phyloP scores from a whole-genome alignment of 225 moss, liverwort and hornwort genomes.

The Bryum argenteum region DNA sequence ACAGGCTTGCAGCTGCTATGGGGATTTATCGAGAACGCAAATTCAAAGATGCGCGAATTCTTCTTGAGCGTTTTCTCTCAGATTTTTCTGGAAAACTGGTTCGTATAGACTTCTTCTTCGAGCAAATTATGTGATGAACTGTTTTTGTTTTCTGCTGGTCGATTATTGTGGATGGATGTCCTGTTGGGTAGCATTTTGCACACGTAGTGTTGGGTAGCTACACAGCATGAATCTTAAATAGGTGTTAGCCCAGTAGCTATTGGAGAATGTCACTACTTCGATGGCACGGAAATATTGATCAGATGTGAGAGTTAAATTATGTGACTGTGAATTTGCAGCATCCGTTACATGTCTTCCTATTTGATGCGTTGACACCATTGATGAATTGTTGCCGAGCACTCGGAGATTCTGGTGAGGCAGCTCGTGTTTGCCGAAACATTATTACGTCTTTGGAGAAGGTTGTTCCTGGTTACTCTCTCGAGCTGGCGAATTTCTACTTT shows the following conservation, averaged over 20 bases:
- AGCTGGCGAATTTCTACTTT: constrained; percentile 80
- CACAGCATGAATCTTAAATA: neutral
- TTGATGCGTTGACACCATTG: constrained; percentile 78
- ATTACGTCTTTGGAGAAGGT: constrained; percentile 73
- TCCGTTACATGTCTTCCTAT: constrained; percentile 76
- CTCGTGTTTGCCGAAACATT: constrained; percentile 67
- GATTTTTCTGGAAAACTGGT: constrained; percentile 74
- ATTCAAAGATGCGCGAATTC: constrained; percentile 70
- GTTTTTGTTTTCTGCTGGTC: neutral
- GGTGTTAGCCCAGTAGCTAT: neutral
- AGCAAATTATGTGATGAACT: neutral
- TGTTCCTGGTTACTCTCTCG: constrained; percentile 66
- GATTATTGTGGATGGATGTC: constrained; percentile 19
- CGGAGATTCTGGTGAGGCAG: constrained; percentile 73
- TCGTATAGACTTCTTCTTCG: constrained; percentile 25
- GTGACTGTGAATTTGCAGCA: constrained; percentile 53
- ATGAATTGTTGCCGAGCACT: constrained; percentile 85
- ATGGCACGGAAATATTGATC: neutral
- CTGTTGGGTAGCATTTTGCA: constrained; percentile 15
- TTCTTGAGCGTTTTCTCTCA: constrained; percentile 60
- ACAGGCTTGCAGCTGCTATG: constrained; percentile 64
- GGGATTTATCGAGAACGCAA: constrained; percentile 68
- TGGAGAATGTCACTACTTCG: too few species aligned
- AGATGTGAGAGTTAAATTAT: neutral
- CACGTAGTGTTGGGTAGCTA: constrained; percentile 5